Conservation (phyloP, 2,329 filamentous ascomycete species). For the Colletotrichum sp. region DNA sequence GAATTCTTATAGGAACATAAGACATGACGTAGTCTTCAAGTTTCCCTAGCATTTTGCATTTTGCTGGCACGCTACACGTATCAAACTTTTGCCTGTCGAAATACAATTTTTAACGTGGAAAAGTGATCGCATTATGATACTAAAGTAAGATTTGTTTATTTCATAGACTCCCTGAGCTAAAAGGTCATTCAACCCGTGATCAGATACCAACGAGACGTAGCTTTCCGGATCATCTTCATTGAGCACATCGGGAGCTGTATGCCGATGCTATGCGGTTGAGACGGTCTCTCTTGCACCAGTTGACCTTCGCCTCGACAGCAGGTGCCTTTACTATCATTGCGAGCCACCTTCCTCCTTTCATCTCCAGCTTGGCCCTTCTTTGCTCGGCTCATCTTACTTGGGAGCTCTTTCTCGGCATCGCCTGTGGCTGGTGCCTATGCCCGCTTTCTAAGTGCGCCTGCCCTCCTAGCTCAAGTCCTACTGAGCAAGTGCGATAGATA, state of each 20-base stretch:
- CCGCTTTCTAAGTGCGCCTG: neutral
- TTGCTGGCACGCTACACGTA: too few species aligned
- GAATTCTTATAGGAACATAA: too few species aligned
- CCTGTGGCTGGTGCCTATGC: neutral
- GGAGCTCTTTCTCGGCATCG: neutral
- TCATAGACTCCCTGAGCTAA: too few species aligned
- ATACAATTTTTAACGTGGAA: too few species aligned
- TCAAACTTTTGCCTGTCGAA: too few species aligned
- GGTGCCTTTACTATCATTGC: neutral
- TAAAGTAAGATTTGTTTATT: rapidly evolving
- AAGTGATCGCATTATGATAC: too few species aligned
- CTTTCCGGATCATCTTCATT: neutral
- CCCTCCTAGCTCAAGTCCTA: neutral
- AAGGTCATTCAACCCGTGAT: neutral
- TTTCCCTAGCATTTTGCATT: too few species aligned
- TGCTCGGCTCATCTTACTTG: neutral
- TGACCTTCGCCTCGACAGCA: neutral
- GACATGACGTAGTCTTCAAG: too few species aligned
- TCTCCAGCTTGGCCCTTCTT: neutral
- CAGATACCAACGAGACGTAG: neutral
- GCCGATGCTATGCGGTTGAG: neutral
- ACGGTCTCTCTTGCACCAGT: neutral
- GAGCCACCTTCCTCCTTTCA: neutral
- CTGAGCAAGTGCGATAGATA: too few species aligned
- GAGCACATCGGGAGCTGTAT: neutral